Evolutionary conservation across 306 rosid species (phyloP).

Genomic region (Spatholobus suberectus): DNA sequence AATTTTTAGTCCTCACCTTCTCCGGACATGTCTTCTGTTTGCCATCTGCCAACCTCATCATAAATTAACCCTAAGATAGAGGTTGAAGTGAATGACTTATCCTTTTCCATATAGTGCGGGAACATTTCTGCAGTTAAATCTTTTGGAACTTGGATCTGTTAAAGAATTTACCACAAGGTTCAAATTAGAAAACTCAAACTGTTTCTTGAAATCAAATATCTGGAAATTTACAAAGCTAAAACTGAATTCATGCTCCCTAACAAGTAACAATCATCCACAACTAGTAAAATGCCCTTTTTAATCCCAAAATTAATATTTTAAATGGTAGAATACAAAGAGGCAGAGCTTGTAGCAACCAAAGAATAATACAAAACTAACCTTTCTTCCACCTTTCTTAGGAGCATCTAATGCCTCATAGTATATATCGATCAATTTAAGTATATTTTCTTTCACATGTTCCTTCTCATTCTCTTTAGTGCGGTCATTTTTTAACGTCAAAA

Average conservation of each 20-base stretch:
- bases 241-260: neutral
- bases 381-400: constrained; percentile 64
- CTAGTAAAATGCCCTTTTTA: neutral
- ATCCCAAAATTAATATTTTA: neutral
- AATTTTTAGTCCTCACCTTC: constrained; percentile 48
- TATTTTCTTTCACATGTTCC: constrained; percentile 45
- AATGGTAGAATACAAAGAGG: neutral
- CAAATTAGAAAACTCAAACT: neutral
- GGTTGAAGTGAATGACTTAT: constrained; percentile 53
- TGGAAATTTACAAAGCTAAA: neutral
- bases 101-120: constrained; percentile 78
- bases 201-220: neutral
- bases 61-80: constrained; percentile 74
- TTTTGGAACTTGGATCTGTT: constrained; percentile 62
- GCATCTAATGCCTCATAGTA: constrained; percentile 84
- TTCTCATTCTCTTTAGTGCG: constrained; percentile 43
- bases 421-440: constrained; percentile 60
- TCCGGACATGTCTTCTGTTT: constrained; percentile 35
- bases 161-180: neutral
- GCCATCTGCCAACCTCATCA: constrained; percentile 55
- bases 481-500: constrained; percentile 49
- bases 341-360: neutral
- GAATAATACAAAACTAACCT: constrained; percentile 61
- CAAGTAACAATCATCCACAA: neutral
- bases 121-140: constrained; percentile 48